Evolutionary conservation across 2,329 filamentous ascomycete genomes (phyloP), one percentile per base, ranked within the genome.

Genomic region (Epichloe glyceriae): DNA sequence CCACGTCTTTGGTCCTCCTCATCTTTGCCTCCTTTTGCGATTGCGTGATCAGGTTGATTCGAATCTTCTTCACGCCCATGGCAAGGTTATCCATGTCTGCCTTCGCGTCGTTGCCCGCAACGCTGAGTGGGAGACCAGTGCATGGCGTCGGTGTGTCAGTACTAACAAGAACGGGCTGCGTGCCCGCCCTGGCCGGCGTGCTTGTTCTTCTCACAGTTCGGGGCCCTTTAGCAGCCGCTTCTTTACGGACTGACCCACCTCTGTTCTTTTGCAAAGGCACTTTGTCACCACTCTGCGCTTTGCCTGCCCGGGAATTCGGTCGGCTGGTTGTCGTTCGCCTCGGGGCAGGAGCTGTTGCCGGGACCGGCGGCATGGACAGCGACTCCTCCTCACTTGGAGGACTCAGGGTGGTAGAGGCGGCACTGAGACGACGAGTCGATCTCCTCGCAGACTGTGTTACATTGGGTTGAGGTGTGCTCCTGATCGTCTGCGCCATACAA

Each of bases 241-340:
- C 72, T 53, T 70, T 72, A 33, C 71, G 74, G 10, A 70, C 60
- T 12, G 71, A 62, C 1, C 67, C 61, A 2, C 70, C 60, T n/a
- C 83, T 75, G 2, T 75, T 72, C 65, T 85, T 88, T 60, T 79
- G 85, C 4, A 77, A 69, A 10, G 73, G 68, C 10, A 81, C 64
- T 17, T 67, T 65, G 30, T 70, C 65, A 17, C 62, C 57, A 64
- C 46, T 70, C 61, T 54, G 67, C 53, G 57, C 64, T 66, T 57
- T 67, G 58, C 67, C 62, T 19, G 49, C 14, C 38, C 46, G 39
- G 8, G 52, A 51, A 30, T 7, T 45, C 0, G 52, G 49, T 26
- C 52, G 47, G 50, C 63, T 72, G 52, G 68, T 64, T 0, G 74
- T 69, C 14, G 59, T 63, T 22, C 70, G 59, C 30, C 48, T 46